These are phyloP conservation scores for Colletotrichum lupini DNA, from an alignment of 2,329 filamentous ascomycete genomes.

Conservation along the genomic window DNA sequence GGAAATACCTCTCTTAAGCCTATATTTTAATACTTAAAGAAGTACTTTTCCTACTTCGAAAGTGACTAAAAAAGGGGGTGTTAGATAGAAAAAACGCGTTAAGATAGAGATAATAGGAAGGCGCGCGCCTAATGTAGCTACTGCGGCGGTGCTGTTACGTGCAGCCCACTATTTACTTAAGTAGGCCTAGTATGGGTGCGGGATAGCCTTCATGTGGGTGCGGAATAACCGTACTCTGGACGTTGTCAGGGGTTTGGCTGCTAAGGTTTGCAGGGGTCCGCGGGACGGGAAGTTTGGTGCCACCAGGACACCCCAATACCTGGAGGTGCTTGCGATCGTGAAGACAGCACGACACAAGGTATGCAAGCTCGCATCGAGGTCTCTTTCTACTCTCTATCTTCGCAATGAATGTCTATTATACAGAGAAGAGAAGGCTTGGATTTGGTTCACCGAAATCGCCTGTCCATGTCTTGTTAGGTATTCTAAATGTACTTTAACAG, in stretches of 20 bases:
- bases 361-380: background rate
- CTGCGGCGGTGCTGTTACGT: too few species aligned
- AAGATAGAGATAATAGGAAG: too few species aligned
- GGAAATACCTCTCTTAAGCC: too few species aligned
- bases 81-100: too few species aligned
- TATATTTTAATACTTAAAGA: too few species aligned
- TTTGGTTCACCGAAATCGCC: background rate
- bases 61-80: too few species aligned
- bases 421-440: background rate
- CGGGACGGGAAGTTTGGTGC: background rate
- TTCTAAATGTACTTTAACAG: constrained; percentile 1
- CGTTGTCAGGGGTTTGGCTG: constrained; percentile 18
- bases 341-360: background rate
- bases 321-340: background rate
- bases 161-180: too few species aligned
- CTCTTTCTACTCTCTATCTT: background rate
- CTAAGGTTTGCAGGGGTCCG: constrained; percentile 16
- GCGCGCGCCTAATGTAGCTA: too few species aligned
- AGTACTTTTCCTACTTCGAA: too few species aligned
- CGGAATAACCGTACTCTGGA: too few species aligned
- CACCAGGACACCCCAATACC: background rate
- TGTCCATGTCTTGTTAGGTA: background rate
- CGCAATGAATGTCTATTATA: background rate
- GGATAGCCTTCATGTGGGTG: too few species aligned
- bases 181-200: too few species aligned